These are phyloP conservation scores for Hypocrella siamensis DNA, from an alignment of 2,329 filamentous ascomycete genomes.

Conservation along the genomic window DNA sequence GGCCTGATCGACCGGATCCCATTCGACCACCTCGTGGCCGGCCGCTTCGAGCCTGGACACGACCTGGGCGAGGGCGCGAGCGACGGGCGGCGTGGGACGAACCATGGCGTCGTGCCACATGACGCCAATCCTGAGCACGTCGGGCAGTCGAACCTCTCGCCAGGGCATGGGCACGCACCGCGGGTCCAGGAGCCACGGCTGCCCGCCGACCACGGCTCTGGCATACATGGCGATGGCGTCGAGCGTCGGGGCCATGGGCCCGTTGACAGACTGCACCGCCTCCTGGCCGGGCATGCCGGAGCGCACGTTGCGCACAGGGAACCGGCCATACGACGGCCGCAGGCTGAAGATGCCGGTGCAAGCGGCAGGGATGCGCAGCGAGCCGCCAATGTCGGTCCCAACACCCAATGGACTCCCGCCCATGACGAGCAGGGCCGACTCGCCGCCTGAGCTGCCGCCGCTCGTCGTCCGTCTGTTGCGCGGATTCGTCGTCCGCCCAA, in stretches of 20 bases:
- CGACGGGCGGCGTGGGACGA: constrained; percentile 48
- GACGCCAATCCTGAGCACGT: constrained; percentile 39
- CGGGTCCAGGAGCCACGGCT: constrained; percentile 42
- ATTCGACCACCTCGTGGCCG: constrained; percentile 37
- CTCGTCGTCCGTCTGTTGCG: constrained; percentile 40
- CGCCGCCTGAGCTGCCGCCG: constrained; percentile 53
- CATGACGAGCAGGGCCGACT: constrained; percentile 45
- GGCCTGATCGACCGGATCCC: constrained; percentile 26
- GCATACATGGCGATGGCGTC: constrained; percentile 40
- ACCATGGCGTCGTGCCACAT: constrained; percentile 51
- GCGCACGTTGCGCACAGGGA: constrained; percentile 35
- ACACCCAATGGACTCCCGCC: constrained; percentile 43
- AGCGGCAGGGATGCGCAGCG: constrained; percentile 35
- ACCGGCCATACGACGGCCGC: constrained; percentile 40
- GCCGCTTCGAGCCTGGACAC: constrained; percentile 25
- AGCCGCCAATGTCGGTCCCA: constrained; percentile 48
- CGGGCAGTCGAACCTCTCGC: constrained; percentile 19
- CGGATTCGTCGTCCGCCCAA: constrained; percentile 48
- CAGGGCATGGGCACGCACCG: constrained; percentile 44
- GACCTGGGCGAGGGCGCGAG: constrained; percentile 34
- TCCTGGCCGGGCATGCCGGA: constrained; percentile 51
- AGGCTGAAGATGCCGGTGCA: constrained; percentile 43
- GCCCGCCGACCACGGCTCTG: constrained; percentile 29
- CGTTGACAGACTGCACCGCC: constrained; percentile 46
- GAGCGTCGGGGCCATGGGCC: constrained; percentile 41